Evolutionary conservation across 1,284 basidiomycete genomes (phyloP).

Genomic region (Heliocybe sulcata): DNA sequence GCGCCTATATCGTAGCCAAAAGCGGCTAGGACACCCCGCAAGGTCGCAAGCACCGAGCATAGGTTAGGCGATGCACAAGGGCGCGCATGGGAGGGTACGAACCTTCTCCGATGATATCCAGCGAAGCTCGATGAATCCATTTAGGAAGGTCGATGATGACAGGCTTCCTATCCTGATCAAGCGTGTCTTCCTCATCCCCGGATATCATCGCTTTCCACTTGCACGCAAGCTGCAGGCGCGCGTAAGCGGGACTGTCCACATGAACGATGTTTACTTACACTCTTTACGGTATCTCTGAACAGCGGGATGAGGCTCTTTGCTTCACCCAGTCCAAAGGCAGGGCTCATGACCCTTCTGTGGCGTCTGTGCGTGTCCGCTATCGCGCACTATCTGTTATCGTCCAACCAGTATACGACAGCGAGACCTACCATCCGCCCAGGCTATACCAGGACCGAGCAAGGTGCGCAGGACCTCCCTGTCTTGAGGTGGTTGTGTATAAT

Average conservation of each 20-base stretch:
- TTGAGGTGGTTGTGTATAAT: neutral
- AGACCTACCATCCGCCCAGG: neutral
- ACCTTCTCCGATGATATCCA: slow-evolving; percentile 2
- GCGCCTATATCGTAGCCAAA: slow-evolving; percentile 1
- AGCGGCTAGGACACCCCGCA: neutral
- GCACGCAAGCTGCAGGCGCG: neutral
- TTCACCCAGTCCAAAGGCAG: neutral
- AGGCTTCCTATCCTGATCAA: neutral
- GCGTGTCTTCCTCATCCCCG: neutral
- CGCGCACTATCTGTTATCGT: too few species aligned
- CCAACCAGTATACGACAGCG: too few species aligned
- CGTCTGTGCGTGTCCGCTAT: neutral
- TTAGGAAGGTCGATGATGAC: neutral
- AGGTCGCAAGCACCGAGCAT: neutral
- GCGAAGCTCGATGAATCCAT: neutral
- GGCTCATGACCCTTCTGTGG: neutral
- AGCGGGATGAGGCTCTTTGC: neutral
- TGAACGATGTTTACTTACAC: neutral
- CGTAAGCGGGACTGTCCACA: neutral
- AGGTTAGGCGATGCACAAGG: neutral
- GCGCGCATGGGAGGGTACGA: neutral
- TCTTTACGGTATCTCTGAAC: neutral
- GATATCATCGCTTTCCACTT: neutral
- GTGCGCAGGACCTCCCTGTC: neutral
- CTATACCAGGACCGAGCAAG: neutral